Evolutionary conservation across 2,329 filamentous ascomycete species (phyloP), one percentile per base, ranked within the genome.

Genomic region (Magnaporthales sp.): DNA sequence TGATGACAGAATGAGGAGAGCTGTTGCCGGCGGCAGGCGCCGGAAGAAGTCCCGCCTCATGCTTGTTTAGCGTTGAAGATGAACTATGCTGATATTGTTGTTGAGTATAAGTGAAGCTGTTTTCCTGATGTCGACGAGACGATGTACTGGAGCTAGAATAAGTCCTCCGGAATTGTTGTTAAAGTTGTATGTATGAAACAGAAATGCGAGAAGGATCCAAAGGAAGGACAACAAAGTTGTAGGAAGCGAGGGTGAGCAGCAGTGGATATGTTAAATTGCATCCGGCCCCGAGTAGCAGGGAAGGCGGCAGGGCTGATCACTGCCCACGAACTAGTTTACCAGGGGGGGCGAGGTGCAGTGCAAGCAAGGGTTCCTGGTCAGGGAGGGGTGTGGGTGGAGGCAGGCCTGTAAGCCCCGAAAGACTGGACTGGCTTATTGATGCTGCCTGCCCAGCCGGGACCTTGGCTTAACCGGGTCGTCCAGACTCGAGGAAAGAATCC

Each of bases 1-100:
- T 64, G 66, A 69, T 32, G 73, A 68, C 51, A 77, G 63, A 4
- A 77, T 60, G 10, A 77, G 68, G 15, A 75, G 68, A 27, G 74
- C 72, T n/a, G 72, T 73, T 22, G 73, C 72, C 67, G 69, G 67
- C 22, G 74, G 74, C n/a, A 75, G 71, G 63, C 70, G 68, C 51
- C 70, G 67, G 67, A 75, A 73, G 32, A 74, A 64, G 67, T 74
- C 62, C 38, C 15, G 30, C 29, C 65, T 65, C 68, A 69, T 69
- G n/a, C 24, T 66, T 13, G 64, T n/a, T 3, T 4, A 29, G 64
- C 46, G 30, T 22, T 22, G 62, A 22, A 51, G 19, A 51, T 51
- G 19, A 51, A 51, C 38, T 51, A 51, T 51, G 38, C 15, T 51
- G 38, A n/a, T 51, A 19, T 29, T n/a, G 26, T 13, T 60, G 19